These are phyloP conservation scores for Petunia axillaris DNA, from an alignment of 257 asterid species.

Conservation along the genomic window DNA sequence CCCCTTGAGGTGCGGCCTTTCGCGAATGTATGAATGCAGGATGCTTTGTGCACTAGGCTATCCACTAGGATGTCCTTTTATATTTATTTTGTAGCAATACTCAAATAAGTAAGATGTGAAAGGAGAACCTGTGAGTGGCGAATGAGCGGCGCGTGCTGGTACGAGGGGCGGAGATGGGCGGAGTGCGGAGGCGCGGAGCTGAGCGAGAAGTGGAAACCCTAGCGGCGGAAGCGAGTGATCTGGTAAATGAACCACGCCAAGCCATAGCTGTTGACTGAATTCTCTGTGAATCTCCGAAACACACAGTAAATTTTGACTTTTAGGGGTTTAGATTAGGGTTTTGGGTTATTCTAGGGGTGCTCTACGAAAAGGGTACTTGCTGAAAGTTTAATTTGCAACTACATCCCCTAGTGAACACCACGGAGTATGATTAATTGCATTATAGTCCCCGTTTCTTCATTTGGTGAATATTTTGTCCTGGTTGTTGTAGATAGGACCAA, in stretches of 20 bases:
- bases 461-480: background rate
- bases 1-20: too few species aligned
- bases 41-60: too few species aligned
- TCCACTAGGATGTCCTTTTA: background rate
- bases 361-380: background rate
- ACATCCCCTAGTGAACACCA: background rate
- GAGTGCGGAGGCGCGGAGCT: slow-evolving; percentile 67
- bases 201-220: slow-evolving; percentile 75
- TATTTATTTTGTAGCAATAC: background rate
- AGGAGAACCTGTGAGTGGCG: slow-evolving; percentile 69
- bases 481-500: too few species aligned
- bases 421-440: background rate
- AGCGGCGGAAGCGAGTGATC: slow-evolving; percentile 70
- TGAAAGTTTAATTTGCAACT: background rate
- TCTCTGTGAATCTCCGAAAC: slow-evolving; percentile 2
- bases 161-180: slow-evolving; percentile 60
- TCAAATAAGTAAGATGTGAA: background rate
- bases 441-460: background rate
- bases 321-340: slow-evolving; percentile 50
- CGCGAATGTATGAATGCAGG: too few species aligned
- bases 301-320: background rate
- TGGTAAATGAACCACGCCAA: slow-evolving; percentile 83
- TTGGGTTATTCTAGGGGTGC: slow-evolving; percentile 28
- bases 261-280: slow-evolving; percentile 58
- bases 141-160: slow-evolving; percentile 70